phyloP scores from a whole-genome alignment of 352 stramenopile species.

The Globisporangium barbulae region DNA sequence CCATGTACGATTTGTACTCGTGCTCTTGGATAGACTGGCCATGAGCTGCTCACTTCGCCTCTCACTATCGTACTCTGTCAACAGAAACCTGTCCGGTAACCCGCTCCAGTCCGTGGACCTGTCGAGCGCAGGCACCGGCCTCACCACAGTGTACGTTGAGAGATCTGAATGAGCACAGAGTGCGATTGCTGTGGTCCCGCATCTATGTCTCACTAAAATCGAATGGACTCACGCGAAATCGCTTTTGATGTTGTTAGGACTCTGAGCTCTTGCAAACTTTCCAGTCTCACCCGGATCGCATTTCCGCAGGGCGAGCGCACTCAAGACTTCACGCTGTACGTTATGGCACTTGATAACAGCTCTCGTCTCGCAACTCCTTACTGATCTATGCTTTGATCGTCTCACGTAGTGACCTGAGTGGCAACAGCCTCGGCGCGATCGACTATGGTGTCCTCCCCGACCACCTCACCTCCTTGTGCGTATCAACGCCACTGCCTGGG shows the following conservation, averaged over 20 bases:
- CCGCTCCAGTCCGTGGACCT: slow-evolving; percentile 9
- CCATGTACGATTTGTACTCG: slow-evolving; percentile 5
- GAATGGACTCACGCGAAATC: background rate
- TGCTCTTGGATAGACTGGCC: background rate
- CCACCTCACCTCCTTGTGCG: background rate
- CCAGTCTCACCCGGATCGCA: background rate
- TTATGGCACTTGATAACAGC: background rate
- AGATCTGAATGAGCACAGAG: background rate
- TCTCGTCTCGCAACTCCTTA: background rate
- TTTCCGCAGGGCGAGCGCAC: slow-evolving; percentile 1
- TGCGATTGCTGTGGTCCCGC: background rate
- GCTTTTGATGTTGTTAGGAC: background rate
- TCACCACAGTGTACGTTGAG: slow-evolving; percentile 6
- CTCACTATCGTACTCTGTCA: background rate
- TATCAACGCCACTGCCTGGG: background rate
- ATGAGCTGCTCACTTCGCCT: background rate
- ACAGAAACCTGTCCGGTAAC: slow-evolving; percentile 16
- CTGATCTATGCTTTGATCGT: background rate
- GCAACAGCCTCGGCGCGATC: background rate
- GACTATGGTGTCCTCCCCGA: background rate
- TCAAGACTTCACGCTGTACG: slow-evolving; percentile 7
- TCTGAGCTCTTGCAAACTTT: slow-evolving; percentile 13
- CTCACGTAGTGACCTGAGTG: slow-evolving; percentile 2
- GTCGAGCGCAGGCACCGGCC: background rate
- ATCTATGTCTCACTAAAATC: too few relatives aligned